Base-by-base conservation (phyloP, 2,329 filamentous ascomycete species). In the Madurella fahalii region DNA sequence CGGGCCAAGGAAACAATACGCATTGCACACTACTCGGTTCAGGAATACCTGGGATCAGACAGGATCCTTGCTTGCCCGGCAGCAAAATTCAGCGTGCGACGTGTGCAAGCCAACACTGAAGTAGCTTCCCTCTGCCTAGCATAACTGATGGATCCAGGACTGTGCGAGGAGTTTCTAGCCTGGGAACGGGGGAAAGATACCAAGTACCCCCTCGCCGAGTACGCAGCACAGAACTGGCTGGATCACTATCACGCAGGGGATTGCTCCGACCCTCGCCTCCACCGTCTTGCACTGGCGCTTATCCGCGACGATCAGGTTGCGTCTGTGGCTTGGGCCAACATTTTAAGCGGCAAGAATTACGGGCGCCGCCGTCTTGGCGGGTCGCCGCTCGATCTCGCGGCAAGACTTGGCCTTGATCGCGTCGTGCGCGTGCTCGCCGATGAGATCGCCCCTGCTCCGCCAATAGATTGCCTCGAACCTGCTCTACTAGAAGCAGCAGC, bases 11-110 rank as follows among this genome's bases (percentile, higher is more conserved):
- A n/a, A n/a, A 56, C 42, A 5, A 50, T 60, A 11, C 50, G 58
- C 40, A 58, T 60, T 41, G 58, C 58, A 3, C 55, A 60, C 31
- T 58, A 56, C 34, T 58, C 58, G 12, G 55, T 58, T 7, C 58
- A 57, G 40, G 58, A 59, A 25, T 59, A 53, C 40, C 43, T 59
- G 2, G 46, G 55, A 44, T 57, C 54, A 8, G 57, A 55, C 40
- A 51, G 54, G 9, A 53, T 55, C 15, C 40, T 18, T 2, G 13
- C 40, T 5, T 52, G 41, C 5, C 9, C 3, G n/a, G 34, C 34
- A 11, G 49, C 54, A 34, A 25, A 2, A 9, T 61, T 53, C 16
- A 31, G 45, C 17, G 50, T 61, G 31, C 18, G 32, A n/a, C 46
- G 20, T 16, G 30, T 3, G 11, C 34, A 58, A 16, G 58, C 58